Percentiles rank a stretch among this genome's conserved stretches.
These are phyloP conservation scores for Papilionanthe hybrid DNA, from an alignment of 116 monocot species.

Conservation along the genomic window DNA sequence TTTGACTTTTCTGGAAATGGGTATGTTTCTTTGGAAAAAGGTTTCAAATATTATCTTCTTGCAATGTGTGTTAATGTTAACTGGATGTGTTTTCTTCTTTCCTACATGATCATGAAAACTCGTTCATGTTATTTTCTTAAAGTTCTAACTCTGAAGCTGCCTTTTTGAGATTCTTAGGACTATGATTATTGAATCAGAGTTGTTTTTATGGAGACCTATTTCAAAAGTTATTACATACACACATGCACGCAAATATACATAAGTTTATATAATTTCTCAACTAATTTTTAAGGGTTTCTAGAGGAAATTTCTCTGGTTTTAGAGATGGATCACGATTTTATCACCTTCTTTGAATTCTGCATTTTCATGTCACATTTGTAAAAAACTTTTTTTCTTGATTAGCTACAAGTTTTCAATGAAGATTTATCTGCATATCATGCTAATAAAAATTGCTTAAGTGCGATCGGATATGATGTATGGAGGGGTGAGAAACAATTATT, in stretches of 20 bases:
- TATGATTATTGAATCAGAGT: too few species aligned
- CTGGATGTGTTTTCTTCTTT: background rate
- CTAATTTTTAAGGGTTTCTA: background rate
- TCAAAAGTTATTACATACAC: too few species aligned
- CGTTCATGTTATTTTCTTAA: background rate
- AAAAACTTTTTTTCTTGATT: background rate
- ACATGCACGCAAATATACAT: too few species aligned
- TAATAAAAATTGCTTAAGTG: background rate
- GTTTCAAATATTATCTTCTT: background rate
- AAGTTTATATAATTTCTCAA: too few species aligned
- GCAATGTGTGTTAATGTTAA: too few species aligned
- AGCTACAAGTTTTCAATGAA: background rate
- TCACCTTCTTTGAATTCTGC: too few species aligned
- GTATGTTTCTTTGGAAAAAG: constrained; percentile 19
- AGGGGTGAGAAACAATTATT: background rate
- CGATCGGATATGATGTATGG: background rate
- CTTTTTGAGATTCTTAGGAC: too few species aligned
- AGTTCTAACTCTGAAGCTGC: too few species aligned
- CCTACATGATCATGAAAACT: background rate
- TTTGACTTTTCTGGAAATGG: constrained; percentile 89
- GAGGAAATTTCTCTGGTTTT: background rate
- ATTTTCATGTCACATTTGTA: background rate
- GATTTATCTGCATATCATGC: background rate
- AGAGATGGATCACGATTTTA: background rate
- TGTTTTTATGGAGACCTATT: too few species aligned